Evolutionary conservation across 805 yeast genomes (phyloP).

Genomic region (Teunomyces atbi): DNA sequence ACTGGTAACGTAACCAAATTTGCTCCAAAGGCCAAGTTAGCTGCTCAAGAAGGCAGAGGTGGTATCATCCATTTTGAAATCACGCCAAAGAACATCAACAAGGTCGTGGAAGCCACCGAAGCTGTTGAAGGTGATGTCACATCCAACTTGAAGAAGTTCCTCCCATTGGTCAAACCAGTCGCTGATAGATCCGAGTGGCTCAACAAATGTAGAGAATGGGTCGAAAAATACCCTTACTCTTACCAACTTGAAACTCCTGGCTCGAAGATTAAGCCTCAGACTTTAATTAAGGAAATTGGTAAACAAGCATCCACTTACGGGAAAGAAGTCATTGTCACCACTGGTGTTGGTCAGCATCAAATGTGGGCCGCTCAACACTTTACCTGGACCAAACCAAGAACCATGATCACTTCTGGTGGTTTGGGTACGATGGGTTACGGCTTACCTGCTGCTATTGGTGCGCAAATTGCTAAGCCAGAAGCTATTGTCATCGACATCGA

Average conservation of each 20-base stretch:
- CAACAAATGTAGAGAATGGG: conserved; percentile 73
- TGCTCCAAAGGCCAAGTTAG: conserved; percentile 90
- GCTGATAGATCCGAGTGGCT: conserved; percentile 79
- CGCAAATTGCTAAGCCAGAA: conserved; percentile 94
- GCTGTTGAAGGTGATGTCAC: conserved; percentile 97
- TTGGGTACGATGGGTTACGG: conserved; percentile 99
- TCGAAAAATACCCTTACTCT: conserved; percentile 77
- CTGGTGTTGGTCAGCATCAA: conserved; percentile 99
- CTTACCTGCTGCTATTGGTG: conserved; percentile 97
- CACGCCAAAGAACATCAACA: conserved; percentile 94
- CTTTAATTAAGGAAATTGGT: conserved; percentile 76
- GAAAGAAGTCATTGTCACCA: conserved; percentile 83
- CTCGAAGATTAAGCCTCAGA: conserved; percentile 86
- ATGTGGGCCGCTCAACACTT: conserved; percentile 99
- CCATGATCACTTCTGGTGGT: conserved; percentile 98
- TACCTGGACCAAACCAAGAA: conserved; percentile 89
- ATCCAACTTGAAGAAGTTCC: conserved; percentile 64
- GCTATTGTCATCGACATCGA: conserved; percentile 94
- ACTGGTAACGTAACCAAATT: conserved; percentile 82
- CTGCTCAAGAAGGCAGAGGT: conserved; percentile 85
- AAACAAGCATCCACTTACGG: conserved; percentile 60
- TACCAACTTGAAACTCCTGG: conserved; percentile 81
- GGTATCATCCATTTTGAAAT: conserved; percentile 97
- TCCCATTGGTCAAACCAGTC: conserved; percentile 68
- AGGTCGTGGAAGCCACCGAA: conserved; percentile 94